Evolutionary conservation across 2,329 filamentous ascomycete species (phyloP).

Genomic region (Colletotrichum sp.): DNA sequence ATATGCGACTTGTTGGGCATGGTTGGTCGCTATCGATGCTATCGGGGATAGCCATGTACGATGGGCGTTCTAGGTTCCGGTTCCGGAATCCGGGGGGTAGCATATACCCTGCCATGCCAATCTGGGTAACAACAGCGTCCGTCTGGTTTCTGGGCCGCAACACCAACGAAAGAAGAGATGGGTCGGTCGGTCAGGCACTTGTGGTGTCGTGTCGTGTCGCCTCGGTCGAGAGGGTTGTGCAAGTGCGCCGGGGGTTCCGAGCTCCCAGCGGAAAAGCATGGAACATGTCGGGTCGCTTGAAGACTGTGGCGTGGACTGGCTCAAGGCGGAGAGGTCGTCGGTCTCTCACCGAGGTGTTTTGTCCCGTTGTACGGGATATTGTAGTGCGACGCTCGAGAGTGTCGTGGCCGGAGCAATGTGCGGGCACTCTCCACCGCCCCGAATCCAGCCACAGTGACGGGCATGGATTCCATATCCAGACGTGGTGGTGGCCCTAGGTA

Average conservation of each 20-base stretch:
- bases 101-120: neutral
- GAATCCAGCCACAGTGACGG: neutral
- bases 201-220: neutral
- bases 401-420: neutral
- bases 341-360: neutral
- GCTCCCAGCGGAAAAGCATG: neutral
- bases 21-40: neutral
- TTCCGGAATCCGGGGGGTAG: neutral
- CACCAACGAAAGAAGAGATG: neutral
- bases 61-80: neutral
- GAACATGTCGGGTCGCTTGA: neutral
- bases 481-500: neutral
- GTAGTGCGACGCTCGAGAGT: neutral
- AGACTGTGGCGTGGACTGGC: neutral
- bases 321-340: neutral
- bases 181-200: neutral
- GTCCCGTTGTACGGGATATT: neutral
- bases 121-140: neutral
- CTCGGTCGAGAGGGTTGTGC: neutral
- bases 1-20: neutral
- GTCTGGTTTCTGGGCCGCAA: neutral
- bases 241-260: conserved; percentile 1
- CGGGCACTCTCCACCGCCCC: neutral
- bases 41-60: neutral
- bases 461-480: neutral